Base-by-base conservation (phyloP, 352 stramenopile genomes). In the Lagenidium sp. region DNA sequence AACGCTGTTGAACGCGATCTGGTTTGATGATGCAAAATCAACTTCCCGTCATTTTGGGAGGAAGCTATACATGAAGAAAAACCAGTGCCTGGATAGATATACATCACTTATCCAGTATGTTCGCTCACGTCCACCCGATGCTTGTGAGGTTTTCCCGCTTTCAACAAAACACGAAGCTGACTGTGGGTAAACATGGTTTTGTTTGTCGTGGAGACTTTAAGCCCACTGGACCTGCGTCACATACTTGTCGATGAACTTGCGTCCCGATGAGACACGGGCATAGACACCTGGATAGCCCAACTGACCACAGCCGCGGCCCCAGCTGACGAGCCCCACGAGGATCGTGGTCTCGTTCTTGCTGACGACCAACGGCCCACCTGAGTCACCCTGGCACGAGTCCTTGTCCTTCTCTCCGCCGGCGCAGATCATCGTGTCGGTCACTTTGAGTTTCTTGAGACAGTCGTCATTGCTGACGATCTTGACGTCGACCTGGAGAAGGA, bases 231-330 rank as follows among this genome's bases (percentile, higher is more conserved):
- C 28, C 36, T 50, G 21, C 0, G 35, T 24, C 26, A 57, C 49
- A 41, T 57, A 57, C 36, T 51, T 41, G 42, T 57, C 36, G 35
- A 57, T 57, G 36, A 58, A 58, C 2, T 3, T 18, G 20, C 45
- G 46, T 4, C 40, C 53, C n/a, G 45, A 36, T 24, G 55, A 63
- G 18, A 77, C 50, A 19, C 65, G 55, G 4, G 55, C 50, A 41
- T 77, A 77, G n/a, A 77, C 58, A 15, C 65, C 65, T 13, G 63
- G 63, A 38, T 53, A 46, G 19, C 59, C 62, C 4, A 50, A 32
- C 18, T 31, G 30, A 1, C 62, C 65, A 32, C 65, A 77, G 23
- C 62, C 65, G 20, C 50, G 43, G 23, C 65, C 65, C 65, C 65
- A 77, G 41, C 57, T 70, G 6, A 55, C 48, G 15, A 74, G 16